phyloP scores from a whole-genome alignment of 768 basidiomycete genomes.

The Leucosporidium scottii region DNA sequence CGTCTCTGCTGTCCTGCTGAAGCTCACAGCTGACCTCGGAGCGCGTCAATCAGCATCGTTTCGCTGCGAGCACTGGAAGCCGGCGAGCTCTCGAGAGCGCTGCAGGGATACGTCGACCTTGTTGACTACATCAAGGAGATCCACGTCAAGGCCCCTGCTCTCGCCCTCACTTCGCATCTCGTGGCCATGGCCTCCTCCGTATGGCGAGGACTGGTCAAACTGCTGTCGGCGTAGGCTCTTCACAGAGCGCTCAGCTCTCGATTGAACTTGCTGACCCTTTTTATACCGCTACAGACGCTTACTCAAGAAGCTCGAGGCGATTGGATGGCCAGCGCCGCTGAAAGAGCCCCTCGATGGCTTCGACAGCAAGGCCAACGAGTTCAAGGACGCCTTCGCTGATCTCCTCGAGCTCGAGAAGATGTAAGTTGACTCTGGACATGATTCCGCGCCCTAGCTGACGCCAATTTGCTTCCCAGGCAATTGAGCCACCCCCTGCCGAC shows the following conservation, averaged over 20 bases:
- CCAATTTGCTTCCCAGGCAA: neutral
- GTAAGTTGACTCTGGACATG: conserved; percentile 48
- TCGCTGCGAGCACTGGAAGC: conserved; percentile 21
- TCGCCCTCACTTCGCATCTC: conserved; percentile 42
- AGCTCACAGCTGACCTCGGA: neutral
- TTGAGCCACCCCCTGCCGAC: conserved; percentile 15
- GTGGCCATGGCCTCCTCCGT: conserved; percentile 54
- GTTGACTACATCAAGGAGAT: conserved; percentile 45
- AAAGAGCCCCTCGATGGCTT: conserved; percentile 45
- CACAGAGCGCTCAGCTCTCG: too few species aligned
- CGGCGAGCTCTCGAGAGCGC: conserved; percentile 15
- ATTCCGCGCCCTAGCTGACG: neutral
- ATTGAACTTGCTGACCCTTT: neutral
- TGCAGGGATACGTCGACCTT: conserved; percentile 32
- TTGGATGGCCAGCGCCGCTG: conserved; percentile 82
- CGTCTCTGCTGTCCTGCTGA: neutral
- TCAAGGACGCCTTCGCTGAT: conserved; percentile 72
- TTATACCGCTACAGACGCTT: conserved; percentile 50
- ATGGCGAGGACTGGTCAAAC: conserved; percentile 25
- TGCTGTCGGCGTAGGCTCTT: conserved; percentile 15
- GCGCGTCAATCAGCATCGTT: conserved; percentile 16
- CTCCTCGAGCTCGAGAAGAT: conserved; percentile 67
- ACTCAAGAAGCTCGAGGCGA: conserved; percentile 57
- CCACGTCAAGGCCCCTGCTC: conserved; percentile 44
- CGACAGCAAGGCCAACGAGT: conserved; percentile 50